Evolutionary conservation across 345 rosid genomes (phyloP).

Genomic region (Syzygium aqueum): DNA sequence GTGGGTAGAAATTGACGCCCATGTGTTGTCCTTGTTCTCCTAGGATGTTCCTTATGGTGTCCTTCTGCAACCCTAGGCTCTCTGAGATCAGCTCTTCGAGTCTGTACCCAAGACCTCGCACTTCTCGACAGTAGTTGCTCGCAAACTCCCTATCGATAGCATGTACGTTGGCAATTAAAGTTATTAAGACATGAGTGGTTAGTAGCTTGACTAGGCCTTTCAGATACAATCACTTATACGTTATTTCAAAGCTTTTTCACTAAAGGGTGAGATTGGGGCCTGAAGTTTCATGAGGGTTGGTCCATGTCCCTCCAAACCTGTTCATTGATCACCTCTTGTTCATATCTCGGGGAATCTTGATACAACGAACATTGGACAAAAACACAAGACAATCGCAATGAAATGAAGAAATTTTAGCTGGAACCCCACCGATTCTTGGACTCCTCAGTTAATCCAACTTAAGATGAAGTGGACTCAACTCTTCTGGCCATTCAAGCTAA

Average conservation of each 20-base stretch:
- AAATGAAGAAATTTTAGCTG: not conserved
- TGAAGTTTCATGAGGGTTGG: not conserved
- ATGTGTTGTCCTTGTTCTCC: constrained; percentile 95
- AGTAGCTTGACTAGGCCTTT: not conserved
- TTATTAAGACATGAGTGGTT: not conserved
- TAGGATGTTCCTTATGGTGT: constrained; percentile 27
- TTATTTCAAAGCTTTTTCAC: not conserved
- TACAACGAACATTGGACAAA: not conserved
- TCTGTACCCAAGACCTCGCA: constrained; percentile 53
- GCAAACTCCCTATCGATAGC: constrained; percentile 39
- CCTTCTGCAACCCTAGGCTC: constrained; percentile 73
- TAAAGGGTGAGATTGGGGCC: not conserved
- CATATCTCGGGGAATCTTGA: not conserved
- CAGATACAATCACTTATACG: not conserved
- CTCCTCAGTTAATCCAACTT: not conserved
- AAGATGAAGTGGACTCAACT: not conserved
- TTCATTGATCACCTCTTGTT: not conserved
- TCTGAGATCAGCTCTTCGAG: constrained; percentile 71
- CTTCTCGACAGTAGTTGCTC: constrained; percentile 46
- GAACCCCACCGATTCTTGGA: not conserved
- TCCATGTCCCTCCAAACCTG: not conserved
- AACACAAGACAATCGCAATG: not conserved
- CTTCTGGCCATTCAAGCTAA: not conserved
- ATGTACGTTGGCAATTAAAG: not conserved
- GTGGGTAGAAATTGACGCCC: constrained; percentile 89